These are phyloP conservation scores for Psilocybe subaeruginosa DNA, from an alignment of 768 basidiomycete genomes.

Conservation along the genomic window DNA sequence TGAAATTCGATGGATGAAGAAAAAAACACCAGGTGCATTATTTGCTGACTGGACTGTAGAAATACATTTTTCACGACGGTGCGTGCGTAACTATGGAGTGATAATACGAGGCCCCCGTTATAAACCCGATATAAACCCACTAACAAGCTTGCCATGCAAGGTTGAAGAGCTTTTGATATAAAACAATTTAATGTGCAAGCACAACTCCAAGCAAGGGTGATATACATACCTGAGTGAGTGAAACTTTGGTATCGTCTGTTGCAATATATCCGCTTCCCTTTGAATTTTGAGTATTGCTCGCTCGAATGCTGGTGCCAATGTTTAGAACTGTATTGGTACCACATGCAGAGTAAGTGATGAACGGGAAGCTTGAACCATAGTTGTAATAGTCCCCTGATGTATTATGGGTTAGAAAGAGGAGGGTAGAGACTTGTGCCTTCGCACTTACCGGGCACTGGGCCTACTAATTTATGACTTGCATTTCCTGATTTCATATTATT, in stretches of 20 bases:
- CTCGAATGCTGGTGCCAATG: conserved; percentile 18
- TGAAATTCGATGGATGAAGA: too few species aligned
- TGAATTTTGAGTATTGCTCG: conserved; percentile 18
- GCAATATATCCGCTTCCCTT: conserved; percentile 17
- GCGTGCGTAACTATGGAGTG: too few species aligned
- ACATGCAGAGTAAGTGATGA: conserved; percentile 16
- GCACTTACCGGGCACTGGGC: conserved; percentile 9
- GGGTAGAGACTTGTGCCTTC: background rate
- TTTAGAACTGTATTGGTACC: conserved; percentile 22
- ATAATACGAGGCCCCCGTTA: background rate
- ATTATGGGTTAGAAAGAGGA: background rate
- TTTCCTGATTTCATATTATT: conserved; percentile 8
- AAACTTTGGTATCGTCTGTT: conserved; percentile 12
- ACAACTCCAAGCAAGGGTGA: background rate
- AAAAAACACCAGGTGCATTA: too few species aligned
- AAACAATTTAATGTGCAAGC: background rate
- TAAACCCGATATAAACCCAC: background rate
- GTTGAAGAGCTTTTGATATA: conserved; percentile 7
- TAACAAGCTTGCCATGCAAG: conserved; percentile 18
- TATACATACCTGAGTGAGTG: background rate
- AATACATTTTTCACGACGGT: too few species aligned
- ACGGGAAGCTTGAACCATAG: conserved; percentile 17
- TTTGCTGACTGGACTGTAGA: too few species aligned
- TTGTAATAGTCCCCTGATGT: conserved; percentile 17
- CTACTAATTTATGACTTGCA: conserved; percentile 11